Percentiles rank a stretch among this genome's conserved stretches.
Evolutionary conservation across 352 stramenopile genomes (phyloP).

Genomic region (Phytophthora tentaculata): DNA sequence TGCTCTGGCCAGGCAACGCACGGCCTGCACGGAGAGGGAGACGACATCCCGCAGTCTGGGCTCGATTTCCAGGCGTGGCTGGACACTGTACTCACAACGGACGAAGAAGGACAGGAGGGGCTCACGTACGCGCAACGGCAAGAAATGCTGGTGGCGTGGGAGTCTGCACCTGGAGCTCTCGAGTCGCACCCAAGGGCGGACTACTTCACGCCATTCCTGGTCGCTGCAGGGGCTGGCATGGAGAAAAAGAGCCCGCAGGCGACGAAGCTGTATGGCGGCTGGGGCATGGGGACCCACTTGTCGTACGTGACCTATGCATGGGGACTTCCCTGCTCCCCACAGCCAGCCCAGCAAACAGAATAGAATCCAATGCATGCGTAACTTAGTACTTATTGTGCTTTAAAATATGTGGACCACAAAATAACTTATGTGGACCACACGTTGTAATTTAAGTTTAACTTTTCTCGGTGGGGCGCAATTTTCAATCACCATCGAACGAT

Average conservation of each 20-base stretch:
- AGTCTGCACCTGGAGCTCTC: conserved; percentile 40
- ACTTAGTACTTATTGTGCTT: no score
- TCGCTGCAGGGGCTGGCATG: conserved; percentile 60
- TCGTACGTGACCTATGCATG: conserved; percentile 56
- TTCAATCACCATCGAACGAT: no score
- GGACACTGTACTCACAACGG: conserved; percentile 37
- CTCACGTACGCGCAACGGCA: conserved; percentile 41
- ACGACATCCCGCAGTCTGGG: conserved; percentile 25
- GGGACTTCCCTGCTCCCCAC: no score
- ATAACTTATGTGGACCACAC: no score
- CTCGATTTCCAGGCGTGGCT: conserved; percentile 55
- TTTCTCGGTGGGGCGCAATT: no score
- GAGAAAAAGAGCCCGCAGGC: conserved; percentile 38
- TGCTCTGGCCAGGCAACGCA: conserved; percentile 76
- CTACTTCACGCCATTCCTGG: conserved; percentile 65
- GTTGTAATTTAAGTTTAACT: no score
- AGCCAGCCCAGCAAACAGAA: no score
- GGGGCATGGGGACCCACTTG: conserved; percentile 35
- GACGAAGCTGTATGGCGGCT: conserved; percentile 48
- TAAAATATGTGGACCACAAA: no score
- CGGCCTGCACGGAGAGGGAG: conserved; percentile 18
- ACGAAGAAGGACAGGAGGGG: conserved; percentile 15
- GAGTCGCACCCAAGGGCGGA: conserved; percentile 52
- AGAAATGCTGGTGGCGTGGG: conserved; percentile 52
- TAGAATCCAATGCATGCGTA: no score